These are phyloP conservation scores for Calcarisporium arbuscula DNA, from an alignment of 2,329 filamentous ascomycete species.

Conservation along the genomic window DNA sequence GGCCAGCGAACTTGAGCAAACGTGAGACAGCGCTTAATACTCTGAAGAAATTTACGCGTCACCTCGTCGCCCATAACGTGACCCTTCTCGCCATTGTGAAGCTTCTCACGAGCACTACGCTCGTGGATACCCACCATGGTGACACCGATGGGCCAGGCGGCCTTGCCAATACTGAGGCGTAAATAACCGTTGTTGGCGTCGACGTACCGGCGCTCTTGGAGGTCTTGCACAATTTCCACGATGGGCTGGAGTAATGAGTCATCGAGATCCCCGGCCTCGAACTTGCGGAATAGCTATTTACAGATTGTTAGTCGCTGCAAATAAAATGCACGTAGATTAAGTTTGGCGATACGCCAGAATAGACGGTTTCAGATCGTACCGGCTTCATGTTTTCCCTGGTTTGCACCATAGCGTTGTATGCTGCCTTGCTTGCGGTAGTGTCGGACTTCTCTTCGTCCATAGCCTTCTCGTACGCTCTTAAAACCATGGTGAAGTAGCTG, in stretches of 20 bases:
- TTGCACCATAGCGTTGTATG: slow-evolving; percentile 78
- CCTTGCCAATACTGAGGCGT: slow-evolving; percentile 87
- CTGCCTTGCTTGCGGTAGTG: slow-evolving; percentile 74
- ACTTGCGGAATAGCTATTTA: slow-evolving; percentile 68
- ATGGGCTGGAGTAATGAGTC: slow-evolving; percentile 74
- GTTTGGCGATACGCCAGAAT: not conserved
- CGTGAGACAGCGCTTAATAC: slow-evolving; percentile 92
- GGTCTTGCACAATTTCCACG: slow-evolving; percentile 84
- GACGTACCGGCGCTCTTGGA: slow-evolving; percentile 86
- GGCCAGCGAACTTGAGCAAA: slow-evolving; percentile 98
- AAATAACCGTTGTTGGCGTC: slow-evolving; percentile 96
- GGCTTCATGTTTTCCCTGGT: slow-evolving; percentile 84
- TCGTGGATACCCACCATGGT: slow-evolving; percentile 99
- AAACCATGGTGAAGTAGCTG: slow-evolving; percentile 94
- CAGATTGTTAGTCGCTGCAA: slow-evolving; percentile 1
- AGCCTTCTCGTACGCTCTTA: slow-evolving; percentile 78
- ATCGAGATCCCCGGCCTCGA: slow-evolving; percentile 76
- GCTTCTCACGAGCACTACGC: slow-evolving; percentile 87
- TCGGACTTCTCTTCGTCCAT: slow-evolving; percentile 58
- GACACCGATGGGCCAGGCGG: slow-evolving; percentile 97
- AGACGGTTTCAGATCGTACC: slow-evolving; percentile 28
- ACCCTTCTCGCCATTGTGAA: slow-evolving; percentile 80
- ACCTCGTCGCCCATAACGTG: slow-evolving; percentile 97
- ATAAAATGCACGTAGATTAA: not conserved
- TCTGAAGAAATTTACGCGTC: slow-evolving; percentile 92